Conservation (phyloP, 2,329 filamentous ascomycete genomes). For the Bipolaris gigantea region DNA sequence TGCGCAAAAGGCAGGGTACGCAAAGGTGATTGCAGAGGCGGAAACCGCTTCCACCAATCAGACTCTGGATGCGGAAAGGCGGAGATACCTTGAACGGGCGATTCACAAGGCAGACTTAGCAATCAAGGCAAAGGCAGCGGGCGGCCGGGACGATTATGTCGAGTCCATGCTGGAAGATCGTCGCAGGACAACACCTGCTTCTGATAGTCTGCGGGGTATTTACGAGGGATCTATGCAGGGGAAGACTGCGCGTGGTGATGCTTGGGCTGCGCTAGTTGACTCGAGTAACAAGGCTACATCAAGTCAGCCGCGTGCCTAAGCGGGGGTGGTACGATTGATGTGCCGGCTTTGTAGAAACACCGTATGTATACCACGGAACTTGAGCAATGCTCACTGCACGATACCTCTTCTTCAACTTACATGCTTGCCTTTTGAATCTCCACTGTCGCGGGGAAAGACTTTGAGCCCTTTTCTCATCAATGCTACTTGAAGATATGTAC, state of each 20-base stretch:
- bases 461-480: background rate
- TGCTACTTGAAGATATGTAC: no score
- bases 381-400: background rate
- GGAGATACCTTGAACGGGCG: conserved; percentile 18
- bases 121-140: conserved; percentile 20
- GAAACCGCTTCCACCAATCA: conserved; percentile 24
- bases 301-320: conserved; percentile 6
- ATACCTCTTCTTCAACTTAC: background rate
- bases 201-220: background rate
- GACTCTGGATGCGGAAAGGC: conserved; percentile 14
- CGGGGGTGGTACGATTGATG: background rate
- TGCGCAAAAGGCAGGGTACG: conserved; percentile 13
- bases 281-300: conserved; percentile 14
- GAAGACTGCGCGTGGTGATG: conserved; percentile 14
- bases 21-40: conserved; percentile 20
- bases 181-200: background rate
- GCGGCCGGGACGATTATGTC: conserved; percentile 23
- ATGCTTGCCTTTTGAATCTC: background rate
- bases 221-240: conserved; percentile 1
- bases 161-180: conserved; percentile 17
- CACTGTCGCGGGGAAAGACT: background rate
- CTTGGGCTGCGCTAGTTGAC: conserved; percentile 22
- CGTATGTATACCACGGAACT: conserved; percentile 1
- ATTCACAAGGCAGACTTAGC: conserved; percentile 27
- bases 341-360: conserved; percentile 1